A percentile compares a stretch with the other conserved stretches of the same genome.
phyloP scores from a whole-genome alignment of 805 yeast species.

The Ogataea nitratoaversa region DNA sequence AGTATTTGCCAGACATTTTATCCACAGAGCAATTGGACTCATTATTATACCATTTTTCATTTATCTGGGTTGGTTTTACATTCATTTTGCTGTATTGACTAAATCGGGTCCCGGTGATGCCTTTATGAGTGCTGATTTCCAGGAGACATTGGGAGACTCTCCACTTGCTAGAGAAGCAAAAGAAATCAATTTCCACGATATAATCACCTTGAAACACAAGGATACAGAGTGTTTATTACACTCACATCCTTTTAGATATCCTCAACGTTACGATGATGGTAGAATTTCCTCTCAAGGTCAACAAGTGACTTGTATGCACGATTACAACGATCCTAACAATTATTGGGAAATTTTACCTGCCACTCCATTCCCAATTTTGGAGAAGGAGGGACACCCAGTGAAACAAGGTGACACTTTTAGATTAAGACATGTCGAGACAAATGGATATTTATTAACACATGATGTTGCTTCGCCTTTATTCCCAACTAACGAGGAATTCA shows the following conservation, averaged over 20 bases:
- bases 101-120: slow-evolving; percentile 95
- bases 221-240: slow-evolving; percentile 77
- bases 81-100: slow-evolving; percentile 77
- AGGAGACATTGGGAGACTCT: slow-evolving; percentile 85
- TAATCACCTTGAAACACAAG: slow-evolving; percentile 73
- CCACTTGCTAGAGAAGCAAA: slow-evolving; percentile 67
- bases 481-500: slow-evolving; percentile 93
- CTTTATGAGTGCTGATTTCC: slow-evolving; percentile 94
- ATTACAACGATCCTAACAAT: slow-evolving; percentile 58
- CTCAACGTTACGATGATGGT: slow-evolving; percentile 93
- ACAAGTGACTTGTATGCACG: slow-evolving; percentile 74
- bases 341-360: slow-evolving; percentile 84
- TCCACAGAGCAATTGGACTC: slow-evolving; percentile 66
- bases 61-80: slow-evolving; percentile 85
- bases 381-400: slow-evolving; percentile 46
- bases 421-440: slow-evolving; percentile 74
- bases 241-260: slow-evolving; percentile 74
- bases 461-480: slow-evolving; percentile 93
- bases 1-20: slow-evolving; percentile 62
- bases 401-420: slow-evolving; percentile 71
- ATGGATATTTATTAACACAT: slow-evolving; percentile 79
- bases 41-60: slow-evolving; percentile 77
- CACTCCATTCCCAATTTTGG: slow-evolving; percentile 36
- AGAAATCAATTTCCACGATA: slow-evolving; percentile 70
- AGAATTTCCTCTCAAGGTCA: slow-evolving; percentile 92